A percentile compares a stretch with the other conserved stretches of the same genome.
Conservation (phyloP, 805 yeast species). For the Yamadazyma olivae region DNA sequence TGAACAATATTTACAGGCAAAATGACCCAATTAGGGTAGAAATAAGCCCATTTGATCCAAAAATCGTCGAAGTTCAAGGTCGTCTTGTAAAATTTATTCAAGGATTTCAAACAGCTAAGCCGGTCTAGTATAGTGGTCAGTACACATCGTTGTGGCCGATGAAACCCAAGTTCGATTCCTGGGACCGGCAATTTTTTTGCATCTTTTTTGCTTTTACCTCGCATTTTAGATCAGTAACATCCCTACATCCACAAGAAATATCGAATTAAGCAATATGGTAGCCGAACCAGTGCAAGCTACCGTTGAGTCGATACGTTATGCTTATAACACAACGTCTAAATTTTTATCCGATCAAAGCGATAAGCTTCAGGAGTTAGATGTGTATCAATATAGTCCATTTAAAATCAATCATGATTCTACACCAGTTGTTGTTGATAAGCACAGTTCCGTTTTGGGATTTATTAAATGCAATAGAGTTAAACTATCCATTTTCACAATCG, state of each 20-base stretch:
- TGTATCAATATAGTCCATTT: conserved; percentile 11
- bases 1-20: no score
- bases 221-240: neutral
- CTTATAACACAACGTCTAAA: conserved; percentile 18
- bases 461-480: conserved; percentile 8
- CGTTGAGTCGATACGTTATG: conserved; percentile 22
- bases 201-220: conserved; percentile 1
- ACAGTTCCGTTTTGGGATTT: neutral
- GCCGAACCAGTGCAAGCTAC: conserved; percentile 45
- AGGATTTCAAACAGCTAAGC: conserved; percentile 15
- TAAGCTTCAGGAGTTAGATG: conserved; percentile 14
- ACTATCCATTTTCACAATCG: conserved; percentile 20
- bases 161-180: conserved; percentile 51
- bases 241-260: neutral
- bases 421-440: neutral
- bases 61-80: no score
- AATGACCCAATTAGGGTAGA: no score
- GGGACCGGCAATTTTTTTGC: conserved; percentile 42
- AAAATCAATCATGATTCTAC: neutral
- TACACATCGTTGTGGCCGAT: conserved; percentile 50
- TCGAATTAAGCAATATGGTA: no score
- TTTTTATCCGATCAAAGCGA: conserved; percentile 22
- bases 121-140: conserved; percentile 51
- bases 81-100: no score
- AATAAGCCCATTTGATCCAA: no score